Base-by-base conservation (phyloP, 1,284 basidiomycete species). In the Phellinidium pouzarii region DNA sequence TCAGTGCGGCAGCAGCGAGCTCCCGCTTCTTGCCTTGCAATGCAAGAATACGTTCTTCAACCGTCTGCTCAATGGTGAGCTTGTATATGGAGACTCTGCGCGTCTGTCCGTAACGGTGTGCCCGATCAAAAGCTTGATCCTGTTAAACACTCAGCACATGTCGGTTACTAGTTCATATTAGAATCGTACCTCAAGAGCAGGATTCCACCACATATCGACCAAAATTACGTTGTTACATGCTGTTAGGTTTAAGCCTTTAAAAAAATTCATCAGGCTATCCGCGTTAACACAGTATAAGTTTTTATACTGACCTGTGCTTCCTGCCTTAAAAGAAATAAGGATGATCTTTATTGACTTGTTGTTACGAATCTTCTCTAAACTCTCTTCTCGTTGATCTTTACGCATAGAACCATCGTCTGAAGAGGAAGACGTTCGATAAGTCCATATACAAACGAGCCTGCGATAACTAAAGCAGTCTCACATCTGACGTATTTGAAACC, bases 191-290 rank as follows among this genome's bases (percentile, higher is more conserved):
- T 92, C 89, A 3, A 91, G 74, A 0, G 89, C 90, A 11, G 90
- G 89, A 67, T 94, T 94, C 91, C 93, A 97, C 95, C 95, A 98
- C 48, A 96, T 68, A 65, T 97, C 94, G 57, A 91, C 81, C 4
- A 97, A 75, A 59, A 96, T 88, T 46, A 96, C 94, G 59, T 94
- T 91, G 67, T 93, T 95, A 71, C 95, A 98, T 49, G 84, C 86
- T 0, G 94, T 97, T 61, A 99, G 65, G 66, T 99, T 99, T 38
- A 99, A 76, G 48, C 94, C 93, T 81, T 59, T 19, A 54, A 36
- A 56, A 29, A 57, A 42, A 43, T 9, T 29, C 48, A 37, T 4
- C 44, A 47, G 4, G 37, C 29, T 22, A n/a, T n/a, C n/a, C n/a
- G n/a, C n/a, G n/a, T n/a, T 45, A 23, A 49, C 48, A 22, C 26